A percentile compares a stretch with the other conserved stretches of the same genome.
These are phyloP conservation scores for Ocimum tenuiflorum DNA, from an alignment of 257 asterid species.

Conservation along the genomic window DNA sequence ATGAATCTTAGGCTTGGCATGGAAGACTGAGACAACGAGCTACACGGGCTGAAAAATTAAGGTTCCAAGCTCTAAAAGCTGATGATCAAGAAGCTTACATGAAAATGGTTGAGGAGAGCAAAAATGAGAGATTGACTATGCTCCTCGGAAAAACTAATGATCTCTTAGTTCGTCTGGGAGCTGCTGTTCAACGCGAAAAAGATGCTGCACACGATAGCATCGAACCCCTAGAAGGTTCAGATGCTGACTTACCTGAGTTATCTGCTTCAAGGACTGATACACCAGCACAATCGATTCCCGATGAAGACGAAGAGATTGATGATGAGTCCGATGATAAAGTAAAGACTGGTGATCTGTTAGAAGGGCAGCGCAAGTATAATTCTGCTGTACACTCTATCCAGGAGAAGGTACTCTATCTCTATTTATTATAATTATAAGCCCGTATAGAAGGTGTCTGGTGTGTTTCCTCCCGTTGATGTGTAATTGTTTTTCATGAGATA, in stretches of 20 bases:
- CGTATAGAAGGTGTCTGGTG: neutral
- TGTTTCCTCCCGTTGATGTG: neutral
- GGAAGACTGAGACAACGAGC: slow-evolving; percentile 97
- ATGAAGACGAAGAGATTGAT: slow-evolving; percentile 68
- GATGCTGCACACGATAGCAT: slow-evolving; percentile 77
- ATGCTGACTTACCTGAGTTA: slow-evolving; percentile 45
- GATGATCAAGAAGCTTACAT: slow-evolving; percentile 99
- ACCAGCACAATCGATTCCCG: slow-evolving; percentile 64
- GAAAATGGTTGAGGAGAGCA: slow-evolving; percentile 99
- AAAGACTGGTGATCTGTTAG: slow-evolving; percentile 81
- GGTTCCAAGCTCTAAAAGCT: slow-evolving; percentile 96
- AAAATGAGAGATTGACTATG: slow-evolving; percentile 89
- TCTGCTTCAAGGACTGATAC: slow-evolving; percentile 59
- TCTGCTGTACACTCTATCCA: slow-evolving; percentile 96
- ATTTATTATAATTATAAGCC: too few relatives aligned
- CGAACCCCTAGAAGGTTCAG: slow-evolving; percentile 55
- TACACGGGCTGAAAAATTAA: slow-evolving; percentile 84
- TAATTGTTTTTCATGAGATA: neutral
- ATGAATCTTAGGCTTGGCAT: slow-evolving; percentile 79
- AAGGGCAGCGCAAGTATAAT: slow-evolving; percentile 94
- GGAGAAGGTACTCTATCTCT: slow-evolving; percentile 69
- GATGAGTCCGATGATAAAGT: slow-evolving; percentile 43
- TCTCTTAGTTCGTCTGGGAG: slow-evolving; percentile 83
- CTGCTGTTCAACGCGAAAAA: slow-evolving; percentile 98
- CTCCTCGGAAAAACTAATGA: slow-evolving; percentile 96